Conservation (phyloP, 1,284 basidiomycete species). For the Pyrrhoderma lamaoense region DNA sequence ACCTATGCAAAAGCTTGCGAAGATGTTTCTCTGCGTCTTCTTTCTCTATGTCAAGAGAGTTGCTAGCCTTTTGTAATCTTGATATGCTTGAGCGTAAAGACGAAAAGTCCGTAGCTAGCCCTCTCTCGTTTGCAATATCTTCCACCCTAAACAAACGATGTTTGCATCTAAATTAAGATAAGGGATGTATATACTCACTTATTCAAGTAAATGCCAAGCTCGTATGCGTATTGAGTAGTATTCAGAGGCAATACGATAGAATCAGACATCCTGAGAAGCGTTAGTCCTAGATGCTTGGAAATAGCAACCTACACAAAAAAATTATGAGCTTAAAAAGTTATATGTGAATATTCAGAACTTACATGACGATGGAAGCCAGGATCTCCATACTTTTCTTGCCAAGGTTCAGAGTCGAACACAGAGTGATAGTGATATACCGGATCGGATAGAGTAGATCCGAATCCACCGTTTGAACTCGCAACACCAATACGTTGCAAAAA, state of each 20-base stretch:
- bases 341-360: not conserved
- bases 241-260: slow-evolving; percentile 62
- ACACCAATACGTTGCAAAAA: slow-evolving; percentile 39
- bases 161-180: not conserved
- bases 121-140: slow-evolving; percentile 9
- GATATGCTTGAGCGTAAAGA: slow-evolving; percentile 38
- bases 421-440: slow-evolving; percentile 77
- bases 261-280: slow-evolving; percentile 55
- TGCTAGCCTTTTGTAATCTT: slow-evolving; percentile 44
- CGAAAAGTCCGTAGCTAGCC: slow-evolving; percentile 14
- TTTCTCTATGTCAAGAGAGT: slow-evolving; percentile 48
- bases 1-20: slow-evolving; percentile 13
- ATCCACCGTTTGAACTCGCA: slow-evolving; percentile 33
- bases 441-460: slow-evolving; percentile 37
- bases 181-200: slow-evolving; percentile 28
- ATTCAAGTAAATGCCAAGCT: slow-evolving; percentile 43
- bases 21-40: slow-evolving; percentile 28
- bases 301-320: slow-evolving; percentile 62
- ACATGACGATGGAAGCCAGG: slow-evolving; percentile 71
- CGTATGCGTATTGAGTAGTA: slow-evolving; percentile 61
- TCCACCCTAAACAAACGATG: slow-evolving; percentile 11
- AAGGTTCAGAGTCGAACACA: slow-evolving; percentile 71
- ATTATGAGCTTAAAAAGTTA: not conserved
- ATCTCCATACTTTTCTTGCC: slow-evolving; percentile 73
- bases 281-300: slow-evolving; percentile 59